phyloP scores from a whole-genome alignment of 306 rosid genomes.

The Castanea mollissima region DNA sequence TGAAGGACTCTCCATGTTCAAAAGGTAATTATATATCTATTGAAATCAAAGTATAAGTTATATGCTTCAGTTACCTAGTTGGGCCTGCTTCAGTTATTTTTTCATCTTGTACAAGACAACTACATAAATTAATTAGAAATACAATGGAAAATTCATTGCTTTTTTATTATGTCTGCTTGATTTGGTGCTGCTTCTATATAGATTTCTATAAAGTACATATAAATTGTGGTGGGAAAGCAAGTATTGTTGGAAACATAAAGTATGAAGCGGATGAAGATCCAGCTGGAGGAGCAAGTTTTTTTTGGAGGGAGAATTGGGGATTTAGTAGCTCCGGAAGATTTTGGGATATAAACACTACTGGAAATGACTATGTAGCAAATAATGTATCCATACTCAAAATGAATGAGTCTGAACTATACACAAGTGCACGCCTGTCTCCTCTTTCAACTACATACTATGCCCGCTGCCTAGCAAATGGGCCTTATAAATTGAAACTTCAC shows the following conservation, averaged over 20 bases:
- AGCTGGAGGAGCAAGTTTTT: constrained; percentile 46
- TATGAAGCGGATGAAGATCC: constrained; percentile 44
- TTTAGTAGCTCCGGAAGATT: constrained; percentile 29
- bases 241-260: constrained; percentile 33
- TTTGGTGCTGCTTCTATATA: neutral
- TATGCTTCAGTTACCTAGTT: neutral
- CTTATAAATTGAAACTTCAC: neutral
- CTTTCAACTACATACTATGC: no score
- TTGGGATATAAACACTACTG: no score
- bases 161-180: no score
- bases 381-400: no score
- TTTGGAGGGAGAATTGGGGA: constrained; percentile 37
- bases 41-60: neutral
- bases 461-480: no score
- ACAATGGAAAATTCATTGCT: no score
- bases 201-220: constrained; percentile 32
- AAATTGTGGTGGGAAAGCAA: constrained; percentile 59
- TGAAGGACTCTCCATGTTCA: neutral
- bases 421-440: no score
- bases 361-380: no score
- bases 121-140: neutral
- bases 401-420: no score
- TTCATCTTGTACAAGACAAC: no score
- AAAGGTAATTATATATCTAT: constrained; percentile 9
- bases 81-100: no score